Conservation (phyloP, 2,329 filamentous ascomycete genomes). For the Fusarium sp. region DNA sequence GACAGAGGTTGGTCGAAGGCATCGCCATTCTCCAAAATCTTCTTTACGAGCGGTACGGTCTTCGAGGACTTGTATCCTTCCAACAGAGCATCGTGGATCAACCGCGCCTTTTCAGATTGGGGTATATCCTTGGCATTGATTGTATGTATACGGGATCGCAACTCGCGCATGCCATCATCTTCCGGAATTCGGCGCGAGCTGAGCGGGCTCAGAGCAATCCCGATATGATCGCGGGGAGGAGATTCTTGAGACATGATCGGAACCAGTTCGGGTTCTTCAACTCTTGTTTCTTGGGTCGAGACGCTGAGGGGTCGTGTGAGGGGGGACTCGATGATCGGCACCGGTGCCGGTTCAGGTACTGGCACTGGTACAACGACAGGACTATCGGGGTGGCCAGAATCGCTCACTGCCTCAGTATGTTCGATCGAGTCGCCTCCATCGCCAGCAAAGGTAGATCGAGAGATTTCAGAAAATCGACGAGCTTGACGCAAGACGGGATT, state of each 20-base stretch:
- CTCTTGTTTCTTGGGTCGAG: conserved; percentile 53
- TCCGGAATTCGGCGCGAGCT: conserved; percentile 68
- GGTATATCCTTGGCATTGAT: conserved; percentile 74
- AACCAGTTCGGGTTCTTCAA: conserved; percentile 48
- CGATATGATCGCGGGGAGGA: conserved; percentile 52
- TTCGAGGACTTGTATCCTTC: conserved; percentile 71
- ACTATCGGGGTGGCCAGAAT: conserved; percentile 36
- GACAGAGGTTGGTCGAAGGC: conserved; percentile 53
- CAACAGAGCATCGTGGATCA: conserved; percentile 78
- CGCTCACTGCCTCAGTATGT: conserved; percentile 42
- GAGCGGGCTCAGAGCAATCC: conserved; percentile 50
- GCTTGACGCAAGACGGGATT: conserved; percentile 76
- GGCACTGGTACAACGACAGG: conserved; percentile 31
- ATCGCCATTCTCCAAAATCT: conserved; percentile 30
- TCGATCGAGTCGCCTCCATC: conserved; percentile 51
- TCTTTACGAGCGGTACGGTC: conserved; percentile 32
- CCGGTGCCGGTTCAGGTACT: conserved; percentile 27
- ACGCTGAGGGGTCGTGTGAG: conserved; percentile 51
- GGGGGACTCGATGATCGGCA: conserved; percentile 44
- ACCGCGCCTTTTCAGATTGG: conserved; percentile 74
- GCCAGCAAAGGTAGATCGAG: conserved; percentile 56
- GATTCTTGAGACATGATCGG: conserved; percentile 42
- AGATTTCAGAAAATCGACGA: conserved; percentile 70
- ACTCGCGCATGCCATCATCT: conserved; percentile 80
- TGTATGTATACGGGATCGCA: conserved; percentile 76